A percentile compares a stretch with the other conserved stretches of the same genome.
Conservation (phyloP, 2,329 filamentous ascomycete species). For the Trichoderma sp. region DNA sequence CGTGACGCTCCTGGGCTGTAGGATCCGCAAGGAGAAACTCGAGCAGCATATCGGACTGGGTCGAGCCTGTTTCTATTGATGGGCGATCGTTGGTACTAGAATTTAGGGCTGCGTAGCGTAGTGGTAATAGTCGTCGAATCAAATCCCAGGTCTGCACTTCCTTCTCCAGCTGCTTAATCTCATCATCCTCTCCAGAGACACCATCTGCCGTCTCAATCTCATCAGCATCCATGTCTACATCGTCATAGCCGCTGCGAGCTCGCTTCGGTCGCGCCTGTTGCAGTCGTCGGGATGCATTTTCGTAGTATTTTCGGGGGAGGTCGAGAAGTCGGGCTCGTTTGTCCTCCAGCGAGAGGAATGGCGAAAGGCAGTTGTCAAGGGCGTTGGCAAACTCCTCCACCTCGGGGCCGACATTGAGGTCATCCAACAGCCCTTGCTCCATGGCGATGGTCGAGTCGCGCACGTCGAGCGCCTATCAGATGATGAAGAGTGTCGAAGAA, state of each 20-base stretch:
- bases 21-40: slow-evolving; percentile 74
- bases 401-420: slow-evolving; percentile 69
- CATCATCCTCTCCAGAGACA: slow-evolving; percentile 31
- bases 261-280: slow-evolving; percentile 36
- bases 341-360: slow-evolving; percentile 51
- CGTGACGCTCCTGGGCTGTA: slow-evolving; percentile 73
- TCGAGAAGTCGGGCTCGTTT: slow-evolving; percentile 67
- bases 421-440: slow-evolving; percentile 36
- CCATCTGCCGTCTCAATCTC: slow-evolving; percentile 44
- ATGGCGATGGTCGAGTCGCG: slow-evolving; percentile 32
- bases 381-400: slow-evolving; percentile 84
- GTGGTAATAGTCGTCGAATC: slow-evolving; percentile 70
- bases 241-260: slow-evolving; percentile 42
- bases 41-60: slow-evolving; percentile 52
- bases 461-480: not conserved
- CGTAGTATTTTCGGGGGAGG: slow-evolving; percentile 60
- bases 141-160: slow-evolving; percentile 93
- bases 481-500: not conserved
- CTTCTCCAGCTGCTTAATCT: slow-evolving; percentile 63
- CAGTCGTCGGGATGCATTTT: slow-evolving; percentile 48
- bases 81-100: slow-evolving; percentile 35
- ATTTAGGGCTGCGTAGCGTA: slow-evolving; percentile 57
- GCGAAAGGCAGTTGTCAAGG: slow-evolving; percentile 71
- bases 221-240: slow-evolving; percentile 59
- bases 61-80: slow-evolving; percentile 34